Base-by-base conservation (phyloP, 2,329 filamentous ascomycete species). In the Nigrospora sphaerica region DNA sequence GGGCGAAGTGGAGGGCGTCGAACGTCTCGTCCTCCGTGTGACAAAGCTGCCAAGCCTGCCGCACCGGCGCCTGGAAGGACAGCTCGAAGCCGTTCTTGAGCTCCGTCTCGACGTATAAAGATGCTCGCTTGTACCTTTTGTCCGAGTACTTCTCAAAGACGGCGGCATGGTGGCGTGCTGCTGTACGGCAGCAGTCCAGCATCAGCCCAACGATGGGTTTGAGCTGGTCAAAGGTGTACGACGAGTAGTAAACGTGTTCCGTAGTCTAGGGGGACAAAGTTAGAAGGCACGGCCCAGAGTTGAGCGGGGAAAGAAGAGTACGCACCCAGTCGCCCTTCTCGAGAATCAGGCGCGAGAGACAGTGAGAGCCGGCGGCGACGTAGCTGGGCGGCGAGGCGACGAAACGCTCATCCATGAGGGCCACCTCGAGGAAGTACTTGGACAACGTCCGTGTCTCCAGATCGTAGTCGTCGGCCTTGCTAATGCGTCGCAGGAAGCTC, bases 391-490 rank as follows among this genome's bases (percentile, higher is more conserved):
- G 86, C 57, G 86, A 89, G 23, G 87, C 88, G 33, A 98, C 89
- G 60, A 98, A 97, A 17, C 92, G 86, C 73, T 97, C 91, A 62
- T 98, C 93, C 90, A 97, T 96, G 64, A 97, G 84, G 34, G 90
- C 95, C 46, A 97, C 80, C 65, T 98, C 93, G 23, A 98, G 76
- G 68, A 98, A 96, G 70, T 98, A 98, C 70, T 98, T 98, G 57
- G 93, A 90, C 46, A 98, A 73, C 6, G 93, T 97, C 34, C 93
- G 81, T 12, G 92, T 96, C 69, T 98, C 92, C 40, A 95, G 74
- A 61, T 98, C 91, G 62, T 97, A 98, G 62, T 96, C 90, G 62
- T 98, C 93, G 13, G 93, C 93, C 72, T 97, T 97, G 82, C 92
- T 97, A 67, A 97, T 93, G 47, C 92, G 84, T 50, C 93, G 82